These are phyloP conservation scores for Elsinoe batatas DNA, from an alignment of 2,329 filamentous ascomycete species.

Conservation along the genomic window DNA sequence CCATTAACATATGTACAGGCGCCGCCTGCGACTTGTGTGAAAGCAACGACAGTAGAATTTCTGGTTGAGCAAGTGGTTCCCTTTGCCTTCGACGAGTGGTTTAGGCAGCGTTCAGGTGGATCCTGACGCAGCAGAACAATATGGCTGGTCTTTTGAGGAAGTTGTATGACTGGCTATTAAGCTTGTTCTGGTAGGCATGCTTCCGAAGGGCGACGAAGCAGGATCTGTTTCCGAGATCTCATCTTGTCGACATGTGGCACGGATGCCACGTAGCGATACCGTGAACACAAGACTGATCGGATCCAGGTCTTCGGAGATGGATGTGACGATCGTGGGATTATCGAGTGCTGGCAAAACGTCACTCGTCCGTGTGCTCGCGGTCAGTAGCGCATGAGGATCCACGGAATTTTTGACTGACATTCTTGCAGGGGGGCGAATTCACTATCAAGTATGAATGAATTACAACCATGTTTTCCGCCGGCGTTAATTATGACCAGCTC, in stretches of 20 bases:
- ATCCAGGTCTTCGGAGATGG: conserved; percentile 95
- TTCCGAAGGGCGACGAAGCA: not conserved
- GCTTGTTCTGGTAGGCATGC: conserved; percentile 82
- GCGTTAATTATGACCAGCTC: conserved; percentile 55
- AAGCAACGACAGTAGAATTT: not conserved
- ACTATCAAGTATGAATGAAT: conserved; percentile 65
- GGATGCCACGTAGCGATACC: not conserved
- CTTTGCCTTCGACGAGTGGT: not conserved
- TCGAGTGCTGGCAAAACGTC: conserved; percentile 99
- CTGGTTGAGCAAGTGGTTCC: no score
- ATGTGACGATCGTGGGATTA: conserved; percentile 96
- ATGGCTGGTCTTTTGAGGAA: conserved; percentile 91
- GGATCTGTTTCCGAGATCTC: not conserved
- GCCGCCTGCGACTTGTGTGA: not conserved
- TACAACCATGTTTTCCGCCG: not conserved
- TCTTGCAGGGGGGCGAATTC: conserved; percentile 81
- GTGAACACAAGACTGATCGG: conserved; percentile 2
- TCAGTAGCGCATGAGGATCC: conserved; percentile 45
- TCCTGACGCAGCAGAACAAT: conserved; percentile 21
- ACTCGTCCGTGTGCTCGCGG: conserved; percentile 82
- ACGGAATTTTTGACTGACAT: conserved; percentile 27
- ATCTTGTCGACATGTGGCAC: not conserved
- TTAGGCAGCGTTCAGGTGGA: not conserved
- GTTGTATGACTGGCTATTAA: conserved; percentile 96
- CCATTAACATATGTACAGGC: not conserved